Conservation (phyloP, 2,329 filamentous ascomycete genomes). For the Leptographium galeiforme region DNA sequence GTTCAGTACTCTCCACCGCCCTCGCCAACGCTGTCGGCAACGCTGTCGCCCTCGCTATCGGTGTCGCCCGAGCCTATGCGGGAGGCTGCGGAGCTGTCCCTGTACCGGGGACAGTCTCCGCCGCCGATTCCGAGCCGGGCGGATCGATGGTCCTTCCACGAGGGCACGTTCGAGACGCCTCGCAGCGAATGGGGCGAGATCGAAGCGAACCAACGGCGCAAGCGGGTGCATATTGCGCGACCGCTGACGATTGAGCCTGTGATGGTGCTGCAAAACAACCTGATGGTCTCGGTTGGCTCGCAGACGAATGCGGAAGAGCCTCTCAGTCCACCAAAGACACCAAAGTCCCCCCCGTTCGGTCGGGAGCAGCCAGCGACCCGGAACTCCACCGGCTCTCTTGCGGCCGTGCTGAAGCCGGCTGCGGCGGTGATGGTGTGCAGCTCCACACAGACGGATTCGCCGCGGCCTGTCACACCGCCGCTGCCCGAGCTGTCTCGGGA, state of each 20-base stretch:
- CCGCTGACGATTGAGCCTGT: conserved; percentile 35
- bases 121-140: conserved; percentile 18
- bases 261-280: conserved; percentile 16
- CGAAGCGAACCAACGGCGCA: conserved; percentile 61
- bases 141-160: conserved; percentile 14
- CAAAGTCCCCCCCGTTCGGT: conserved; percentile 32
- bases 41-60: background rate
- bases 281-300: conserved; percentile 52
- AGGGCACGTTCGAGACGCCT: conserved; percentile 28
- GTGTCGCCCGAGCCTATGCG: background rate
- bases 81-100: background rate
- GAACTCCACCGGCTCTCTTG: background rate
- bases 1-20: conserved; percentile 74
- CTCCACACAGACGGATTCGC: conserved; percentile 47
- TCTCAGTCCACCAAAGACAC: conserved; percentile 52
- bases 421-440: conserved; percentile 33
- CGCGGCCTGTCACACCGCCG: conserved; percentile 11
- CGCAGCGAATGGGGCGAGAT: conserved; percentile 40
- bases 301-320: conserved; percentile 52
- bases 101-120: conserved; percentile 17
- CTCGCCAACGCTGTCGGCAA: conserved; percentile 38
- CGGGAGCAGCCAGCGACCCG: conserved; percentile 18
- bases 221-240: conserved; percentile 46
- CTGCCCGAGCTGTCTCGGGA: background rate
- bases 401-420: conserved; percentile 18